Conservation (phyloP, 371 early-diverging fungal genomes). For the Mucor racemosus region DNA sequence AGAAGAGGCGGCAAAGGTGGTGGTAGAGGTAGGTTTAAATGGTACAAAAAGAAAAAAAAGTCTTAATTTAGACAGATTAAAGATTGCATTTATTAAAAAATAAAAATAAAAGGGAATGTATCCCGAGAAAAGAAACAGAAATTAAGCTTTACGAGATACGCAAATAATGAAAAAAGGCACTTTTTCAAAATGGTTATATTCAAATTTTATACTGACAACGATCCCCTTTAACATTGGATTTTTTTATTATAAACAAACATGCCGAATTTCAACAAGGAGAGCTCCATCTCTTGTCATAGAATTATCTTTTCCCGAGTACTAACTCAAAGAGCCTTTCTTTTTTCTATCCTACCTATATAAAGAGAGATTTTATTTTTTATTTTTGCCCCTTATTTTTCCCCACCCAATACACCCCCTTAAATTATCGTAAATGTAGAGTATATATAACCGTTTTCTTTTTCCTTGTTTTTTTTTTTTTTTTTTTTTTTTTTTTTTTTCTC, state of each 20-base stretch:
- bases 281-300: background rate
- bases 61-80: slow-evolving; percentile 6
- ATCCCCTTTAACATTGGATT: background rate
- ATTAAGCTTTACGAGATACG: background rate
- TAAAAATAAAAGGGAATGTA: background rate
- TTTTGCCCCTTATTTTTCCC: slow-evolving; percentile 12
- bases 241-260: slow-evolving; percentile 8
- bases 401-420: slow-evolving; percentile 3
- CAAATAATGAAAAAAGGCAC: background rate
- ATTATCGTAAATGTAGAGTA: slow-evolving; percentile 3
- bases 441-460: slow-evolving; percentile 4
- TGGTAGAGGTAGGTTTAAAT: background rate
- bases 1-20: background rate
- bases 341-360: slow-evolving; percentile 8
- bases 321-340: background rate
- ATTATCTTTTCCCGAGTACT: background rate
- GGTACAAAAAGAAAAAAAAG: slow-evolving; percentile 2
- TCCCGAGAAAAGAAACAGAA: background rate
- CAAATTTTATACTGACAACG: background rate
- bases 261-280: background rate
- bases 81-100: slow-evolving; percentile 8
- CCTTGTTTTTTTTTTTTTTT: background rate
- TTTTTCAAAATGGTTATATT: slow-evolving; percentile 7
- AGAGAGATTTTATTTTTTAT: background rate
- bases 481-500: slow-evolving; percentile 1